phyloP scores from a whole-genome alignment of 202 grass and related monocot genomes.

The Schoenoplectus tabernaemontani region DNA sequence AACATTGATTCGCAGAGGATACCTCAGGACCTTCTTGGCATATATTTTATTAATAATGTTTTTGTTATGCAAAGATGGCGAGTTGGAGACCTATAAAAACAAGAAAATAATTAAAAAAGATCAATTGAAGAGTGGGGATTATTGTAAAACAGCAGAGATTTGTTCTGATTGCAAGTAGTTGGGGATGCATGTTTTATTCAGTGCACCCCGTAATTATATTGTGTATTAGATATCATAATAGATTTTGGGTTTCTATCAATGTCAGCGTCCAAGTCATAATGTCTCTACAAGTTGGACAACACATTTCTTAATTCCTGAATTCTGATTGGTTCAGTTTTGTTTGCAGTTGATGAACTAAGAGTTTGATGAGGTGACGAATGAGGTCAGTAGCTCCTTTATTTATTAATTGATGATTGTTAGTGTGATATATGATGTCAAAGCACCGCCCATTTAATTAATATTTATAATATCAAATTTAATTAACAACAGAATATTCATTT shows the following conservation, averaged over 20 bases:
- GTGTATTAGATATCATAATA: not conserved
- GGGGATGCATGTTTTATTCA: conserved; percentile 4
- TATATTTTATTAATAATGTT: too few relatives aligned
- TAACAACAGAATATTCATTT: not conserved
- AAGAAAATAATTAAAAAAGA: not conserved
- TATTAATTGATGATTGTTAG: conserved; percentile 6
- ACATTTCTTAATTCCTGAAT: not conserved
- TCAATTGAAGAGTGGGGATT: not conserved
- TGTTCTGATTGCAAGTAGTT: conserved; percentile 4
- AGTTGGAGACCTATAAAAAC: too few relatives aligned
- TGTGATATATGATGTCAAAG: not conserved
- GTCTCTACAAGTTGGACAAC: not conserved
- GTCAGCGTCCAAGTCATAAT: conserved; percentile 2
- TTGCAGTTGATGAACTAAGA: not conserved
- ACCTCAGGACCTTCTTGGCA: not conserved
- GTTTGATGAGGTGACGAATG: not conserved
- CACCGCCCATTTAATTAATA: not conserved
- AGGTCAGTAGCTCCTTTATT: not conserved
- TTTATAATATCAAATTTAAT: not conserved
- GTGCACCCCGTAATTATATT: not conserved
- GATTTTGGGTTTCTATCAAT: not conserved
- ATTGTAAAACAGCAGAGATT: not conserved
- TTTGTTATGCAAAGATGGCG: not conserved
- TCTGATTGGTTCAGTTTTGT: conserved; percentile 7
- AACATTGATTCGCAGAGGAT: too few relatives aligned